phyloP scores from a whole-genome alignment of 2,329 filamentous ascomycete species.

The Fonsecaea monophora region DNA sequence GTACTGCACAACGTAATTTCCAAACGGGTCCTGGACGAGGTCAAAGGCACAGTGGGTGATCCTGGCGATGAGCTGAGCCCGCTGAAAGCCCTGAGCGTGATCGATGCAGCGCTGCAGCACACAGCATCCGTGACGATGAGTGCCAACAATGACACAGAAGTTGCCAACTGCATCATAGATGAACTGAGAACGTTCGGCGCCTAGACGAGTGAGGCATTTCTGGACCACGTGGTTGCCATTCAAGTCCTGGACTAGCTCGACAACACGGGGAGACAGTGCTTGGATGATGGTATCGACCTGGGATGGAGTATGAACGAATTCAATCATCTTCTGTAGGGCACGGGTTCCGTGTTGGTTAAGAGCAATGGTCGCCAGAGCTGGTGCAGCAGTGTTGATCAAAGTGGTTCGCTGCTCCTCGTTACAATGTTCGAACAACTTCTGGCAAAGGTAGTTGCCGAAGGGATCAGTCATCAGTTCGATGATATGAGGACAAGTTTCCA shows the following conservation, averaged over 20 bases:
- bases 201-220: constrained; percentile 96
- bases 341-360: constrained; percentile 97
- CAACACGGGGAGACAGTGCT: constrained; percentile 81
- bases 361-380: constrained; percentile 88
- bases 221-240: constrained; percentile 99
- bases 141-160: constrained; percentile 88
- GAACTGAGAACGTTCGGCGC: constrained; percentile 83
- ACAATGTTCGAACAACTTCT: constrained; percentile 95
- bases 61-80: constrained; percentile 80
- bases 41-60: constrained; percentile 89
- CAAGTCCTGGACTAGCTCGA: constrained; percentile 93
- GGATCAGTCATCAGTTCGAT: constrained; percentile 98
- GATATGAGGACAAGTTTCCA: constrained; percentile 90
- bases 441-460: constrained; percentile 98
- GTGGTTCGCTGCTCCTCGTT: constrained; percentile 93
- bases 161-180: constrained; percentile 93
- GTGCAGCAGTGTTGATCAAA: constrained; percentile 86
- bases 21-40: constrained; percentile 94
- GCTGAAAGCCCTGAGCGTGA: constrained; percentile 89
- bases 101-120: constrained; percentile 98
- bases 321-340: constrained; percentile 99
- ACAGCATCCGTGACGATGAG: constrained; percentile 96
- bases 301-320: constrained; percentile 84
- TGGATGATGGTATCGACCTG: constrained; percentile 84
- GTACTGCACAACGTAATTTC: constrained; percentile 99